A percentile compares a stretch with the other conserved stretches of the same genome.
Conservation (phyloP, 176 grass and related monocot species). For the Olyra latifolia region DNA sequence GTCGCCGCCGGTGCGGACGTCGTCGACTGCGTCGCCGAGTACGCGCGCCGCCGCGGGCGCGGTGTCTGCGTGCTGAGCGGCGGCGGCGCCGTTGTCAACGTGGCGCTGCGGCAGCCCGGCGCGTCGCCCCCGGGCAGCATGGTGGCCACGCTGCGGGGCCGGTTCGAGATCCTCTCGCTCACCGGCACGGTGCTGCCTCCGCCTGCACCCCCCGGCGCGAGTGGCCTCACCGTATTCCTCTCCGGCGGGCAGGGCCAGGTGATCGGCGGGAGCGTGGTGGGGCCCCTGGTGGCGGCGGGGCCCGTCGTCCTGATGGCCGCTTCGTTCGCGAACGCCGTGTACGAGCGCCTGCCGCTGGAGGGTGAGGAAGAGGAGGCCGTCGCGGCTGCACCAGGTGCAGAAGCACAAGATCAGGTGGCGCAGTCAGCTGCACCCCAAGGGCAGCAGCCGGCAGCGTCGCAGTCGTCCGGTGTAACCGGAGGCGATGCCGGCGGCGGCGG, state of each 20-base stretch:
- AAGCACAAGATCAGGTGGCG: conserved; percentile 45
- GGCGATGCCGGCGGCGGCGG: conserved; percentile 52
- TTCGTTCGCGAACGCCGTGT: conserved; percentile 86
- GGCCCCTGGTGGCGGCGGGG: conserved; percentile 69
- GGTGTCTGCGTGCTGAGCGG: conserved; percentile 94
- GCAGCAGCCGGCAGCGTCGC: conserved; percentile 71
- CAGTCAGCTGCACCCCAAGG: conserved; percentile 37
- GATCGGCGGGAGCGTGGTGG: conserved; percentile 84
- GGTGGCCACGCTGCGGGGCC: conserved; percentile 76
- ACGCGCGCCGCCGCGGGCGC: conserved; percentile 75
- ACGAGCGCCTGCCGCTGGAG: conserved; percentile 83
- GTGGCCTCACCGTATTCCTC: conserved; percentile 83
- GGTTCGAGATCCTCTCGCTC: conserved; percentile 94
- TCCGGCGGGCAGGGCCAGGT: conserved; percentile 86
- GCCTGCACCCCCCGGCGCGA: conserved; percentile 73
- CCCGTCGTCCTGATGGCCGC: conserved; percentile 92
- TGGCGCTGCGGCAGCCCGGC: conserved; percentile 78
- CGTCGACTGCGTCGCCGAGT: conserved; percentile 88
- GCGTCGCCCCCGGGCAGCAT: conserved; percentile 82
- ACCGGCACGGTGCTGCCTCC: conserved; percentile 91
- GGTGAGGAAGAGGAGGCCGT: conserved; percentile 62
- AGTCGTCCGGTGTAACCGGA: conserved; percentile 78
- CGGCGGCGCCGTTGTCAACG: conserved; percentile 73
- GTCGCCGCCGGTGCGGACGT: conserved; percentile 72
- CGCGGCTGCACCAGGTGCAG: conserved; percentile 22